A percentile compares a stretch with the other conserved stretches of the same genome.
phyloP scores from a whole-genome alignment of 108 stramenopile genomes.

The Cyclotella sp. region DNA sequence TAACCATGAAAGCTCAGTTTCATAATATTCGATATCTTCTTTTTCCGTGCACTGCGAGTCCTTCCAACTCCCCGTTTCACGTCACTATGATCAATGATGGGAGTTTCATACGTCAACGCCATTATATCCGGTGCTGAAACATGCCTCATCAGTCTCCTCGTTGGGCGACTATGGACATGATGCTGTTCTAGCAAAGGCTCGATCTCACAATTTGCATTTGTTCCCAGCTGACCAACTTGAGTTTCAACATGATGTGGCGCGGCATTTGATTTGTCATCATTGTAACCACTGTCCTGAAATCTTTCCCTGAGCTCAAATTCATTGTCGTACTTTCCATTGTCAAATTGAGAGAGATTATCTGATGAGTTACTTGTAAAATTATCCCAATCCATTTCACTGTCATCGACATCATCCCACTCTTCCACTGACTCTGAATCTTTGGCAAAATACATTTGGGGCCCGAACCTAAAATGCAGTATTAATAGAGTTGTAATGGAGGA shows the following conservation, averaged over 20 bases:
- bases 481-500: neutral
- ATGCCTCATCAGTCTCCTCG: conserved; percentile 14
- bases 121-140: conserved; percentile 25
- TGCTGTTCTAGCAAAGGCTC: neutral
- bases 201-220: neutral
- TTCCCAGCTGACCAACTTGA: no score
- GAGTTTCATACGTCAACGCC: conserved; percentile 20
- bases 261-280: neutral
- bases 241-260: no score
- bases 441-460: conserved; percentile 25
- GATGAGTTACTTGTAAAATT: conserved; percentile 30
- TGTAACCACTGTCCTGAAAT: neutral
- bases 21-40: neutral
- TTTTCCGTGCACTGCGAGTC: neutral
- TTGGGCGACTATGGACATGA: neutral
- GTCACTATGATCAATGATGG: conserved; percentile 21
- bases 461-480: neutral
- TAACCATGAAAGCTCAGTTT: conserved; percentile 22
- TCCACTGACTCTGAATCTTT: conserved; percentile 23
- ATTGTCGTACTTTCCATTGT: neutral
- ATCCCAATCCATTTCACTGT: conserved; percentile 18
- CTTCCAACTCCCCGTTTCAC: neutral
- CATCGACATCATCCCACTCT: conserved; percentile 31
- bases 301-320: neutral
- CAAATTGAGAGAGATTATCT: conserved; percentile 16